phyloP scores from a whole-genome alignment of 352 stramenopile genomes.

The Phytophthora parvispora region DNA sequence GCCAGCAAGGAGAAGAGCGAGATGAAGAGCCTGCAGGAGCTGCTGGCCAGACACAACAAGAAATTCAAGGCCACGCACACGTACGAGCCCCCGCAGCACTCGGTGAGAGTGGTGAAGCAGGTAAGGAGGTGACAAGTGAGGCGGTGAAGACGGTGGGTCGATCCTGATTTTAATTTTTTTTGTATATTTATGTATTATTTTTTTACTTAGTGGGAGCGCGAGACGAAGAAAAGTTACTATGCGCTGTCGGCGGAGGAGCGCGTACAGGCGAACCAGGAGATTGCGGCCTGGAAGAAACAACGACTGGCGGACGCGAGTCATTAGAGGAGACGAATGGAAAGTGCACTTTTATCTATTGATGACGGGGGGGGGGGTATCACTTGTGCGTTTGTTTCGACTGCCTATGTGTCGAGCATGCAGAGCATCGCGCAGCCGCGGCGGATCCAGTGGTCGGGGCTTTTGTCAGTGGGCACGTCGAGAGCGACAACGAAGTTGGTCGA shows the following conservation, averaged over 20 bases:
- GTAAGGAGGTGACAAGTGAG: constrained; percentile 23
- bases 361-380: background rate
- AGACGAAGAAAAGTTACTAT: constrained; percentile 77
- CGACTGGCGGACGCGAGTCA: constrained; percentile 13
- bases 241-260: constrained; percentile 71
- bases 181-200: background rate
- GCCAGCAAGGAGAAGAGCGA: constrained; percentile 30
- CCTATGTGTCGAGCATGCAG: constrained; percentile 95
- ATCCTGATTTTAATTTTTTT: background rate
- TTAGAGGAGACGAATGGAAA: constrained; percentile 12
- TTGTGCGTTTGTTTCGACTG: background rate
- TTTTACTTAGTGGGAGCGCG: constrained; percentile 71
- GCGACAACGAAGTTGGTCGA: constrained; percentile 95
- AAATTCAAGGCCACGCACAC: constrained; percentile 79
- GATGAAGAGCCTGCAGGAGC: constrained; percentile 61
- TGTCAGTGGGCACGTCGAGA: constrained; percentile 88
- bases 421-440: constrained; percentile 95
- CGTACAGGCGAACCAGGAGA: constrained; percentile 72
- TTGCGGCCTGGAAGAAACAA: constrained; percentile 57
- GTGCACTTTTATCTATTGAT: constrained; percentile 26
- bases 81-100: constrained; percentile 85
- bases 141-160: too few relatives aligned
- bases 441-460: constrained; percentile 93
- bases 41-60: constrained; percentile 83
- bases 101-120: constrained; percentile 77